A percentile compares a stretch with the other conserved stretches of the same genome.
Evolutionary conservation across 495 filamentous ascomycete species (phyloP).

Genomic region (Aspergillus olivimuriae): DNA sequence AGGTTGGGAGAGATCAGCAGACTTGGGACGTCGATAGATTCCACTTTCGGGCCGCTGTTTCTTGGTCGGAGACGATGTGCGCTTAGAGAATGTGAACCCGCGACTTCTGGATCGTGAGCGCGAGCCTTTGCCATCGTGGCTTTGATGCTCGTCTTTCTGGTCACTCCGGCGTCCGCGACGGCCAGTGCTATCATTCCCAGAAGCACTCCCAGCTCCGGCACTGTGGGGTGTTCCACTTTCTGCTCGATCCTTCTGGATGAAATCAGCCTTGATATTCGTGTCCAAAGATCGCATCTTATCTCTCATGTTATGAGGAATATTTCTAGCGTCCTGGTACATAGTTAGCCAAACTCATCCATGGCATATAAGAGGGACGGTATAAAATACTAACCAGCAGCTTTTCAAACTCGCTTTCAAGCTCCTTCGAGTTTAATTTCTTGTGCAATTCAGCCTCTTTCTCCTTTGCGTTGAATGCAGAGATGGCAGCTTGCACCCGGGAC

Average conservation of each 20-base stretch:
- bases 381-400: conserved; percentile 35
- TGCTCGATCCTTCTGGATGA: conserved; percentile 80
- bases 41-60: conserved; percentile 44
- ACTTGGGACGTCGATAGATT: conserved; percentile 34
- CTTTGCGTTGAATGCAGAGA: conserved; percentile 54
- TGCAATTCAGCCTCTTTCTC: conserved; percentile 36
- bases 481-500: conserved; percentile 59
- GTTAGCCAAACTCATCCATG: conserved; percentile 22
- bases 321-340: conserved; percentile 64
- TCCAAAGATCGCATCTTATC: conserved; percentile 89
- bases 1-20: conserved; percentile 35
- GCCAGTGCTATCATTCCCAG: conserved; percentile 29
- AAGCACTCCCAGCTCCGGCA: conserved; percentile 20
- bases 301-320: conserved; percentile 88
- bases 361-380: too few species aligned
- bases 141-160: conserved; percentile 26
- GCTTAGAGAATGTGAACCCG: conserved; percentile 69
- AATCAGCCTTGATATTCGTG: conserved; percentile 86
- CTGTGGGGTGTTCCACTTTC: conserved; percentile 45
- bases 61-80: conserved; percentile 53
- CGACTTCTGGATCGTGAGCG: conserved; percentile 61
- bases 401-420: conserved; percentile 46
- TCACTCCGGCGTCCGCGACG: conserved; percentile 40
- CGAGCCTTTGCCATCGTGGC: conserved; percentile 45
- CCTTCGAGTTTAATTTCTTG: conserved; percentile 36